A percentile compares a stretch with the other conserved stretches of the same genome.
Evolutionary conservation across 352 stramenopile species (phyloP).

Genomic region (Pythium grandisporangium): DNA sequence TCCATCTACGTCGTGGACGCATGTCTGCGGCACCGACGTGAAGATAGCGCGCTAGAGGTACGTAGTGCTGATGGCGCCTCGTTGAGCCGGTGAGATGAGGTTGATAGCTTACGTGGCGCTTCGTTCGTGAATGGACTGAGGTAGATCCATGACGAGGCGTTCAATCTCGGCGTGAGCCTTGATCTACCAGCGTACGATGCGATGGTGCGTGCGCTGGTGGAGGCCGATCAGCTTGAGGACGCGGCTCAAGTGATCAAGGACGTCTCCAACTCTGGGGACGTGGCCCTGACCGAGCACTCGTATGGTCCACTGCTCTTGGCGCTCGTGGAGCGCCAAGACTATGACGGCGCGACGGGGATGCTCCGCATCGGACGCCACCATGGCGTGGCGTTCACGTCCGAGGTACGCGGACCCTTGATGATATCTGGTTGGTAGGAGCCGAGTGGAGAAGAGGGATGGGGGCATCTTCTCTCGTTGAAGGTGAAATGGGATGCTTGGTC

Average conservation of each 20-base stretch:
- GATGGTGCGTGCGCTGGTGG: conserved; percentile 17
- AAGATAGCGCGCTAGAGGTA: conserved; percentile 16
- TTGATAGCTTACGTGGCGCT: too few relatives aligned
- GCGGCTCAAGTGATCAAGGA: conserved; percentile 14
- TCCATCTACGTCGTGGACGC: conserved; percentile 26
- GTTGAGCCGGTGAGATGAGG: background rate
- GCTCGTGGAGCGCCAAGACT: conserved; percentile 14
- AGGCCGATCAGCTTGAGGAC: conserved; percentile 14
- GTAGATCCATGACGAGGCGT: conserved; percentile 22
- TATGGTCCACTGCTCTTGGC: conserved; percentile 15
- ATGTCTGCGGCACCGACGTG: conserved; percentile 19
- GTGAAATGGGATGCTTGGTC: too few relatives aligned
- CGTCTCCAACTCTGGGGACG: conserved; percentile 11
- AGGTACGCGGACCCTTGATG: conserved; percentile 8
- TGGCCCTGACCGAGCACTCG: conserved; percentile 14
- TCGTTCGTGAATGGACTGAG: too few relatives aligned
- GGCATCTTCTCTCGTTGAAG: too few relatives aligned
- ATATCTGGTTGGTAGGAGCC: too few relatives aligned
- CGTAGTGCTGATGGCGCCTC: background rate
- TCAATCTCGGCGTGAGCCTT: conserved; percentile 16
- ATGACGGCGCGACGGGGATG: conserved; percentile 8
- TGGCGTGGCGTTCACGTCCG: conserved; percentile 16
- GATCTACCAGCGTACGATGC: conserved; percentile 22
- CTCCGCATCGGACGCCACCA: conserved; percentile 5
- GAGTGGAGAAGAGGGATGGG: too few relatives aligned